Conservation (phyloP, 2,329 filamentous ascomycete species). For the Aspergillus sp. region DNA sequence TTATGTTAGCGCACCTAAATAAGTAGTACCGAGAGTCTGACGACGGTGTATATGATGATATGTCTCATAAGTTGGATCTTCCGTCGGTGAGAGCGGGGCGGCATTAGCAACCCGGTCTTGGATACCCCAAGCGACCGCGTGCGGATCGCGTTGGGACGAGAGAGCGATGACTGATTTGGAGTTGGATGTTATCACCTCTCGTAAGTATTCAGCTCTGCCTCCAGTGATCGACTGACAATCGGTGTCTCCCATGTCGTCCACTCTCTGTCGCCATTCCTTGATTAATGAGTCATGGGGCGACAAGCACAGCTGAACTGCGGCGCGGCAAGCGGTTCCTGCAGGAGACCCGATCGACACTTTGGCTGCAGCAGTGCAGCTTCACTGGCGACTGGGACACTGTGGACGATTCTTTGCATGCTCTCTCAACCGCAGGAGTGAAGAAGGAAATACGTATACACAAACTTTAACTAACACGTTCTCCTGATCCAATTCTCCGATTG, state of each 20-base stretch:
- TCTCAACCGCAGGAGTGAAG: background rate
- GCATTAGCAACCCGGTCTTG: background rate
- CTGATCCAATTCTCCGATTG: conserved; percentile 11
- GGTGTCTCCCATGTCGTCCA: background rate
- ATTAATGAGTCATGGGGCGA: conserved; percentile 12
- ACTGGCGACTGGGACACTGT: background rate
- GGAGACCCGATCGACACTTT: conserved; percentile 19
- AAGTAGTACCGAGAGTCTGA: too few species aligned
- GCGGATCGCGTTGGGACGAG: background rate
- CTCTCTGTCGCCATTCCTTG: background rate
- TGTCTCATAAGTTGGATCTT: too few species aligned
- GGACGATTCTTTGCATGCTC: background rate
- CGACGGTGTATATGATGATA: too few species aligned
- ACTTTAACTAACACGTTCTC: conserved; percentile 10
- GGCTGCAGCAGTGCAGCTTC: conserved; percentile 14
- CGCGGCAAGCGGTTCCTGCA: conserved; percentile 34
- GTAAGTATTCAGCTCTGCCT: background rate
- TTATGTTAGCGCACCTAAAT: too few species aligned
- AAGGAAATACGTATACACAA: background rate
- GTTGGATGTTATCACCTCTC: background rate
- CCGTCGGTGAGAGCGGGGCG: too few species aligned
- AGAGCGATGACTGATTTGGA: background rate
- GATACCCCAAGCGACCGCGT: background rate
- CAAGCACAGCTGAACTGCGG: conserved; percentile 28
- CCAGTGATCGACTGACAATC: background rate